Evolutionary conservation across 2,329 filamentous ascomycete genomes (phyloP), one percentile per base, ranked within the genome.

Genomic region (Apiospora aurea): DNA sequence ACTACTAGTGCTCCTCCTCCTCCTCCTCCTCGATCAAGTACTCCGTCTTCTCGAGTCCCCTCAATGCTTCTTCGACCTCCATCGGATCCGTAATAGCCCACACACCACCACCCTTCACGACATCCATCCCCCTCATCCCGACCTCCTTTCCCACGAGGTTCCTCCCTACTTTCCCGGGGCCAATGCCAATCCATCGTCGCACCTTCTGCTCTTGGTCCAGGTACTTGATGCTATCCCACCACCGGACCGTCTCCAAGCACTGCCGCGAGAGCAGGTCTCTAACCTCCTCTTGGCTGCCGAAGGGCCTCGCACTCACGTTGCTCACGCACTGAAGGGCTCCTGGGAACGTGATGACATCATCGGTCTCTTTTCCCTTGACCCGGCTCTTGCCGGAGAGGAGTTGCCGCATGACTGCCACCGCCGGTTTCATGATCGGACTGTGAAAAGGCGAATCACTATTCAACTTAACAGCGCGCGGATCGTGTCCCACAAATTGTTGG

Each of bases 61-160:
- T 86, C 51, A 94, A 80, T 64, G 92, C 89, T 74, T 92, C 90
- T 74, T 95, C 92, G 67, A 94, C 89, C 80, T 94, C 92, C 71
- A 87, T 88, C 11, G 95, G 94, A 79, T 95, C 92, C 13, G 91
- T 95, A 70, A 98, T 93, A 4, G 93, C 95, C 95, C 95, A 97
- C 0, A 98, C 95, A 2, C 96, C 96, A 68, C 95, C 95, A 1
- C 95, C 95, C 80, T 96, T 97, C 68, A 96, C 89, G 21, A 89
- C 85, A 71, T 96, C 94, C 78, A 92, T 90, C 29, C 90, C 91
- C 69, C 90, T 89, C 90, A 96, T 95, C 13, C 95, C 95, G 3
- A 98, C 95, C 83, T 98, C 96, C 82, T 98, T 98, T 16, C 95
- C 95, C 1, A 98, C 95, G 10, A 98, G 86, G 80, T 98, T 98